A percentile compares a stretch with the other conserved stretches of the same genome.
Evolutionary conservation across 2,329 filamentous ascomycete genomes (phyloP).

Genomic region (Pestalotiopsis sp.): DNA sequence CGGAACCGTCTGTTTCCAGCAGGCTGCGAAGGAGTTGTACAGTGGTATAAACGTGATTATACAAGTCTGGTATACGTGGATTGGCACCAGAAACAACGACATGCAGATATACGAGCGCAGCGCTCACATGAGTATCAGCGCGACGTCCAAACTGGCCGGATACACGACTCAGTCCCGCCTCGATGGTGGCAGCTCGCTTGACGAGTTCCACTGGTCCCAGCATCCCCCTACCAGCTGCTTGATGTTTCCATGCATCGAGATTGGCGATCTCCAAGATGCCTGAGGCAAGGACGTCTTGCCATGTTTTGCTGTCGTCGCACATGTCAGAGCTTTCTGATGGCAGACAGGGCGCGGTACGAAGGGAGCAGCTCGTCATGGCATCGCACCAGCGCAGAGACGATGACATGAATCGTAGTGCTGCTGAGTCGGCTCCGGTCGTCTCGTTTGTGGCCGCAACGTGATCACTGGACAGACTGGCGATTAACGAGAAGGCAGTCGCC

Average conservation of each 20-base stretch:
- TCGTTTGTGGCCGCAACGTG: neutral
- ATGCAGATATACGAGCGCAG: neutral
- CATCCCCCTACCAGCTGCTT: neutral
- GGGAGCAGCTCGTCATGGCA: neutral
- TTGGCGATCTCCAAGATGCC: neutral
- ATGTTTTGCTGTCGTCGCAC: neutral
- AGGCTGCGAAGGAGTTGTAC: neutral
- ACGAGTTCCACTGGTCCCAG: neutral
- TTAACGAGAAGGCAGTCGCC: neutral
- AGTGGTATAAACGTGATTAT: neutral
- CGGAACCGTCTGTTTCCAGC: neutral
- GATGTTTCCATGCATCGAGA: neutral
- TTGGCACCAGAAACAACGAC: neutral
- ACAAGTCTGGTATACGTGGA: neutral
- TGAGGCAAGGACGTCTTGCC: neutral
- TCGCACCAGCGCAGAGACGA: neutral
- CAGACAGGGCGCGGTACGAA: neutral
- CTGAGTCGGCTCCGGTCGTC: neutral
- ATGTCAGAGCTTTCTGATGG: neutral
- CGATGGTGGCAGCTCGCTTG: neutral
- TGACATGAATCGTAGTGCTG: neutral
- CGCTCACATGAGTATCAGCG: neutral
- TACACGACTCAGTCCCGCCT: neutral
- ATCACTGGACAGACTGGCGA: neutral
- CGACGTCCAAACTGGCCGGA: neutral